Percentiles rank a stretch among this genome's conserved stretches.
Conservation (phyloP, 305 asterid species). For the Rubia tinctorum region DNA sequence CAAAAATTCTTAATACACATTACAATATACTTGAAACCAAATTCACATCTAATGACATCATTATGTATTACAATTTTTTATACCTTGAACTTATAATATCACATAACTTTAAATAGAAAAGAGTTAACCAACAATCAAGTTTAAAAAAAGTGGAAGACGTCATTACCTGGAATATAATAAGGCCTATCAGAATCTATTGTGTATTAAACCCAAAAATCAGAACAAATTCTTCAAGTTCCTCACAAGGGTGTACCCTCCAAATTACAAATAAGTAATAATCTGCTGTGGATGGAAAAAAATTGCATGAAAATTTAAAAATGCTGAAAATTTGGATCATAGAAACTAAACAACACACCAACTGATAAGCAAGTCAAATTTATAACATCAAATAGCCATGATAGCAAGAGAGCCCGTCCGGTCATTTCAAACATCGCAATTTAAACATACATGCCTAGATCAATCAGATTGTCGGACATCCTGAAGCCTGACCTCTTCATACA, state of each 20-base stretch:
- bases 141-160: slow-evolving; percentile 8
- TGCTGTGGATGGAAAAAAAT: slow-evolving; percentile 33
- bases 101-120: background rate
- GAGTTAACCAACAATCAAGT: background rate
- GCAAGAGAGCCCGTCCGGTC: too few relatives aligned
- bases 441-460: background rate
- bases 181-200: slow-evolving; percentile 96
- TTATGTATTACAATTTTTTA: too few relatives aligned
- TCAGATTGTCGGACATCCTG: background rate
- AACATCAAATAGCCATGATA: background rate
- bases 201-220: slow-evolving; percentile 98
- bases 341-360: background rate
- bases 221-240: slow-evolving; percentile 93
- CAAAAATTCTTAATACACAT: too few relatives aligned
- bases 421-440: background rate
- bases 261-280: slow-evolving; percentile 83
- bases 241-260: slow-evolving; percentile 95
- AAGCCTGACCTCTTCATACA: background rate
- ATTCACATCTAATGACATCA: too few relatives aligned
- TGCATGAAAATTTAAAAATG: background rate
- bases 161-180: slow-evolving; percentile 85
- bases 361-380: background rate
- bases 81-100: too few relatives aligned
- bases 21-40: too few relatives aligned
- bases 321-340: background rate